Percentiles rank a stretch among this genome's conserved stretches.
Conservation (phyloP, 2,329 filamentous ascomycete genomes). For the Aplosporella prunicola region DNA sequence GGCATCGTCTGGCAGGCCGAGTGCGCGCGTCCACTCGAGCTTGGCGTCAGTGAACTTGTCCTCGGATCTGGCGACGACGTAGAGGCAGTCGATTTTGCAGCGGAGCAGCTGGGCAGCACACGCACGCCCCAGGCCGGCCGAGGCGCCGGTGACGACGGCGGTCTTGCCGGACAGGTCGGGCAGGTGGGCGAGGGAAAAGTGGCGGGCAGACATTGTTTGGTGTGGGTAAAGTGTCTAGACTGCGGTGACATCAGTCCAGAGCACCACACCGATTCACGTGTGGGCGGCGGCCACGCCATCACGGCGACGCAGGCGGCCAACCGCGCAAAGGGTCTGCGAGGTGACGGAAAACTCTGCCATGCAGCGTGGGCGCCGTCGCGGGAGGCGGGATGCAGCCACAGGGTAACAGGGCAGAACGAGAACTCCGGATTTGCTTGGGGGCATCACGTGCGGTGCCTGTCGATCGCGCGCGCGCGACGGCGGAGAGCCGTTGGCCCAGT, state of each 20-base stretch:
- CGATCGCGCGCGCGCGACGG: constrained; percentile 5
- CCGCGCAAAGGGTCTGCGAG: no score
- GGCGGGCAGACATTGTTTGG: constrained; percentile 17
- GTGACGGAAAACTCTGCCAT: no score
- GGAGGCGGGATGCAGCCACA: no score
- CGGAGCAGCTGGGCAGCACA: constrained; percentile 23
- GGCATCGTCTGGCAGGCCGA: constrained; percentile 15
- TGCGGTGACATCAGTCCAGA: constrained; percentile 1
- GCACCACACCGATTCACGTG: constrained; percentile 1
- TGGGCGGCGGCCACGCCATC: neutral
- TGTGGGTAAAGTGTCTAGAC: no score
- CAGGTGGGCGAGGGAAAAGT: constrained; percentile 20
- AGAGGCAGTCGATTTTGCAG: constrained; percentile 21
- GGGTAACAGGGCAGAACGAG: no score
- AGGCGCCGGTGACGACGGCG: constrained; percentile 24
- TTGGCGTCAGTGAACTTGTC: constrained; percentile 17
- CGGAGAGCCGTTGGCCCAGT: constrained; percentile 10
- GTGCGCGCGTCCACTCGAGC: constrained; percentile 17
- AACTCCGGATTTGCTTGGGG: no score
- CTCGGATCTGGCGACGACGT: constrained; percentile 20
- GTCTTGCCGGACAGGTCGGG: constrained; percentile 20
- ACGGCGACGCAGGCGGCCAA: constrained; percentile 2
- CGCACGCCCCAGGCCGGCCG: constrained; percentile 25
- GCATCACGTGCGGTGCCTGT: constrained; percentile 3
- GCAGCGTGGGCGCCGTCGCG: no score